phyloP scores from a whole-genome alignment of 352 stramenopile species.

The Pythium chondricola region DNA sequence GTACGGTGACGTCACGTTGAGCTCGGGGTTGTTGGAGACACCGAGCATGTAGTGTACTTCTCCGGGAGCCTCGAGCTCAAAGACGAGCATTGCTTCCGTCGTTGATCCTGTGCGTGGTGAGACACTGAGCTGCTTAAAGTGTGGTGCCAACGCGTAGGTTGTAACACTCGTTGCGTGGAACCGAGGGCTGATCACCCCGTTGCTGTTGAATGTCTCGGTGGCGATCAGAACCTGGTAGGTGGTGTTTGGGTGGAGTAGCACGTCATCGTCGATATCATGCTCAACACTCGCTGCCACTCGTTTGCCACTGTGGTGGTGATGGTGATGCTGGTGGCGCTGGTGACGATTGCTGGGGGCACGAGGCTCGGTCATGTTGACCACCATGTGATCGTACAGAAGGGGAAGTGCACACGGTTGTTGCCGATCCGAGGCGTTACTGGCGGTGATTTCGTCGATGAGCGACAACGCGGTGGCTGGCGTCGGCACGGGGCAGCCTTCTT shows the following conservation, averaged over 20 bases:
- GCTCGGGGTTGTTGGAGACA: constrained; percentile 43
- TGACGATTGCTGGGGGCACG: neutral
- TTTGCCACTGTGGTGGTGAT: constrained; percentile 1
- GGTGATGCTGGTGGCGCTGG: constrained; percentile 5
- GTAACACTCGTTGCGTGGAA: constrained; percentile 32
- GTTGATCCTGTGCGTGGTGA: constrained; percentile 62
- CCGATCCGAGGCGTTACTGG: neutral
- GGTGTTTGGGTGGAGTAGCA: constrained; percentile 16
- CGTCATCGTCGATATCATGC: constrained; percentile 32
- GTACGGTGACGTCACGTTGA: constrained; percentile 65
- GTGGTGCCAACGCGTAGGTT: constrained; percentile 38
- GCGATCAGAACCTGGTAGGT: constrained; percentile 23
- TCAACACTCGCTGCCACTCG: neutral
- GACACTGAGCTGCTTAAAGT: constrained; percentile 36
- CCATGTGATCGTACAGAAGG: constrained; percentile 25
- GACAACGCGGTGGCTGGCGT: constrained; percentile 11
- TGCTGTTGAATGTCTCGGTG: constrained; percentile 18
- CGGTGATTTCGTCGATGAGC: neutral
- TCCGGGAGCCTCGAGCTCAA: constrained; percentile 47
- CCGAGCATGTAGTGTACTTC: constrained; percentile 75
- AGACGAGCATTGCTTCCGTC: constrained; percentile 56
- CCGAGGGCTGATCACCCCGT: constrained; percentile 47
- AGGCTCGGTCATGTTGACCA: constrained; percentile 16
- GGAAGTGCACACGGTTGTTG: constrained; percentile 6
- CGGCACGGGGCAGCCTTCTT: constrained; percentile 21